phyloP scores from a whole-genome alignment of 768 basidiomycete genomes.

The Amanita pallidorosea region DNA sequence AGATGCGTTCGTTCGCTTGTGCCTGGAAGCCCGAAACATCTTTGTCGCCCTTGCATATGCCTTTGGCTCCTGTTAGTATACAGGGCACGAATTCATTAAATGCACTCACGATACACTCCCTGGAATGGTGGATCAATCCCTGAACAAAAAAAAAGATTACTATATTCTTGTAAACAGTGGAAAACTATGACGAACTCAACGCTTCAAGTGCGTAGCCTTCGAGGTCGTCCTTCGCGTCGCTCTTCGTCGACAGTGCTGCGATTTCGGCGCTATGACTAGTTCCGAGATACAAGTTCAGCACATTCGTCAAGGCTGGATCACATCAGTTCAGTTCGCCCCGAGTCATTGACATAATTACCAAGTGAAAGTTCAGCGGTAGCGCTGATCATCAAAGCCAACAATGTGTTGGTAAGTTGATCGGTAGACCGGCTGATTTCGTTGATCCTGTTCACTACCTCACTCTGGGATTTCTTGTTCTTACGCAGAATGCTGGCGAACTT shows the following conservation, averaged over 20 bases:
- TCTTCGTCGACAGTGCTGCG: slow-evolving; percentile 20
- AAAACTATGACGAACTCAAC: slow-evolving; percentile 36
- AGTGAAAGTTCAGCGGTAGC: slow-evolving; percentile 61
- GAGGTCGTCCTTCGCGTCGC: slow-evolving; percentile 25
- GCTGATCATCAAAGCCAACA: slow-evolving; percentile 62
- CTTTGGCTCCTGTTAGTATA: slow-evolving; percentile 14
- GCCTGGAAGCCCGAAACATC: slow-evolving; percentile 29
- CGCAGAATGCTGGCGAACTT: slow-evolving; percentile 40
- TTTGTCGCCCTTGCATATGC: slow-evolving; percentile 36
- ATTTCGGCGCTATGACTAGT: slow-evolving; percentile 29
- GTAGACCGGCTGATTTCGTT: slow-evolving; percentile 42
- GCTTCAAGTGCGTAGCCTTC: slow-evolving; percentile 58
- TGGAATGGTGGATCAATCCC: slow-evolving; percentile 67
- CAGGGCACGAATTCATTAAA: neutral
- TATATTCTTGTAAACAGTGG: neutral
- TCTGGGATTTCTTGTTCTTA: slow-evolving; percentile 34
- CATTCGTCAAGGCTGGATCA: slow-evolving; percentile 47
- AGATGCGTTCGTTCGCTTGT: slow-evolving; percentile 42
- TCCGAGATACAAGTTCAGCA: slow-evolving; percentile 54
- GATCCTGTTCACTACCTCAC: slow-evolving; percentile 47
- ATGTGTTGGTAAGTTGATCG: slow-evolving; percentile 56
- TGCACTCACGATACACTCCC: slow-evolving; percentile 50
- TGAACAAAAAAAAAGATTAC: slow-evolving; percentile 15
- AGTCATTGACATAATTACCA: slow-evolving; percentile 23
- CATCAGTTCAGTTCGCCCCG: neutral